Evolutionary conservation across 176 grass and related monocot species (phyloP).

Genomic region (Cocos nucifera): DNA sequence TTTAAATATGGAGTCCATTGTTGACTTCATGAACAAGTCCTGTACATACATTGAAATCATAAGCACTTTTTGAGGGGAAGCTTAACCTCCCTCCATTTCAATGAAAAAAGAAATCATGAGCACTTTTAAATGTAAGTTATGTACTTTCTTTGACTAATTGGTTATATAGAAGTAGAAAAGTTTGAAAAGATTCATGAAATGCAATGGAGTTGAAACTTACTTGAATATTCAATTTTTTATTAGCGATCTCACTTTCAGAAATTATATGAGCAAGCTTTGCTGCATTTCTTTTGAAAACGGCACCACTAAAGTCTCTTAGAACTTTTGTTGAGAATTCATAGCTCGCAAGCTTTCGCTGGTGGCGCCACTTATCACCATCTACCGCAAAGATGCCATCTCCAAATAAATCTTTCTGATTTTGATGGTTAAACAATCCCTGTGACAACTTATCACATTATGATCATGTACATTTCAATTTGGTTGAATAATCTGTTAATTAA

Average conservation of each 20-base stretch:
- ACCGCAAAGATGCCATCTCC: conserved; percentile 69
- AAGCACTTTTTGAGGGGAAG: neutral
- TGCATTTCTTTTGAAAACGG: conserved; percentile 40
- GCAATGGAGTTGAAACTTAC: neutral
- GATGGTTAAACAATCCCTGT: conserved; percentile 38
- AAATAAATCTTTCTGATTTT: conserved; percentile 28
- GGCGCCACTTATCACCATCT: conserved; percentile 52
- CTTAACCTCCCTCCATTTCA: too few species aligned
- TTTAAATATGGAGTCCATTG: conserved; percentile 64
- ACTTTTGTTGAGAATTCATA: conserved; percentile 48
- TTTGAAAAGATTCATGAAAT: too few species aligned
- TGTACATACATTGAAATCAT: neutral
- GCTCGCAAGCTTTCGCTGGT: conserved; percentile 59
- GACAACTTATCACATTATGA: neutral
- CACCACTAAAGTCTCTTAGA: conserved; percentile 46
- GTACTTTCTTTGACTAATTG: too few species aligned
- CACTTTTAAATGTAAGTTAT: too few species aligned
- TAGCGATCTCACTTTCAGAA: neutral
- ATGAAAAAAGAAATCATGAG: too few species aligned
- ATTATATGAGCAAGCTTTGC: conserved; percentile 36
- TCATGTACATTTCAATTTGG: too few species aligned
- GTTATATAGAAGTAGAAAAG: too few species aligned
- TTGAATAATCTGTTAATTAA: too few species aligned
- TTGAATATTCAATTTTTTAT: conserved; percentile 34
- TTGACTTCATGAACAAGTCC: conserved; percentile 33